Base-by-base conservation (phyloP, 306 rosid genomes). In the Gillenia trifoliata region DNA sequence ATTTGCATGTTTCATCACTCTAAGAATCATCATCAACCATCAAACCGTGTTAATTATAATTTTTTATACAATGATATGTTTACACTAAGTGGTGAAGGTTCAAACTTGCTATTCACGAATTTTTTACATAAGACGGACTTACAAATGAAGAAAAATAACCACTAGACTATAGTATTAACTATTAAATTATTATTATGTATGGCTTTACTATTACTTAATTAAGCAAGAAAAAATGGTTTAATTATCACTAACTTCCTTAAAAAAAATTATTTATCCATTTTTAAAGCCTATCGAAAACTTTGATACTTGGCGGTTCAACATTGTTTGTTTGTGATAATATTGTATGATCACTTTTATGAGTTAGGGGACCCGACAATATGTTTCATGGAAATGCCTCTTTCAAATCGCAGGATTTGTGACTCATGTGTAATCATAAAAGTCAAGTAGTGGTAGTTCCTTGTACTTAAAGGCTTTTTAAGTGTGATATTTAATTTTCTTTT, bases 271-370 rank as follows among this genome's bases (percentile, higher is more conserved):
- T 43, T 43, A 1, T 43, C 50, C 50, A 43, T 43, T 43, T 3
- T 13, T 43, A 43, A 57, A 69, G 75, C 80, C 81, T 49, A 63
- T 77, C 63, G 63, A 65, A 28, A 23, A 45, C 78, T n/a, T 45
- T 64, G 77, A 80, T 73, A 63, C 64, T 68, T 75, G 41, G 41
- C 61, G 30, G 15, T 47, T 45, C 64, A 64, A 68, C 12, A 67
- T 72, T 40, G 68, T 64, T 69, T 15, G 11, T 56, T 65, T 72
- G 60, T 72, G 73, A 22, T 10, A 64, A 6, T 49, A 31, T 5
- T 54, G 11, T 43, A 28, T 22, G 26, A 57, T 4, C 31, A 1
- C 63, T 11, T 57, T 57, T 57, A 25, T 22, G 29, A 22, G 30
- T 56, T 4, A 26, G 34, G 36, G 55, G 7, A 5, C 36, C 70